These are phyloP conservation scores for Macroventuria anomochaeta DNA, from an alignment of 2,329 filamentous ascomycete genomes.

Conservation along the genomic window DNA sequence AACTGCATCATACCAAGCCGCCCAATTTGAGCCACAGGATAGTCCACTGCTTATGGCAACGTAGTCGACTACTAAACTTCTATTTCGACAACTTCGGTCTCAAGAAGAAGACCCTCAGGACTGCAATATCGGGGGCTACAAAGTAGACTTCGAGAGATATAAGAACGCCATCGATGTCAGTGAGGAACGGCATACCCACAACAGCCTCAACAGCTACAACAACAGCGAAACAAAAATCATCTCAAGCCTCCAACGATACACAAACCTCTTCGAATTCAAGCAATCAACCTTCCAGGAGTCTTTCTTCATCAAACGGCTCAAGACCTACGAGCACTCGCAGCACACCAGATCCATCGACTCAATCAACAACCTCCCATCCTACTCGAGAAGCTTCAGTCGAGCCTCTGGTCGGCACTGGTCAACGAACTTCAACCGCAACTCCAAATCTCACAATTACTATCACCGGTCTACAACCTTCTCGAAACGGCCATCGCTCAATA, in stretches of 20 bases:
- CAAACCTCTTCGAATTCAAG: neutral
- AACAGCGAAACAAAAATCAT: slow-evolving; percentile 17
- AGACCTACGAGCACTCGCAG: slow-evolving; percentile 15
- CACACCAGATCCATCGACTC: slow-evolving; percentile 18
- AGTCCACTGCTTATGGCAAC: slow-evolving; percentile 35
- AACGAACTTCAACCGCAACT: slow-evolving; percentile 22
- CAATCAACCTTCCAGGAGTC: slow-evolving; percentile 21
- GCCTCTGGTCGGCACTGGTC: neutral
- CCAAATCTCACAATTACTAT: slow-evolving; percentile 19
- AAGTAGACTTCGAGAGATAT: slow-evolving; percentile 26
- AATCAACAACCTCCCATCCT: slow-evolving; percentile 11
- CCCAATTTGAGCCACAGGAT: slow-evolving; percentile 31
- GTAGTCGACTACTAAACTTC: slow-evolving; percentile 27
- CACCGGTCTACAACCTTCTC: slow-evolving; percentile 17
- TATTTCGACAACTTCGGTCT: slow-evolving; percentile 33
- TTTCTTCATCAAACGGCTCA: slow-evolving; percentile 36
- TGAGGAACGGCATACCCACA: neutral
- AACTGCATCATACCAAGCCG: slow-evolving; percentile 25
- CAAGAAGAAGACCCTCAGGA: slow-evolving; percentile 16
- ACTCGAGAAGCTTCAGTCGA: slow-evolving; percentile 21
- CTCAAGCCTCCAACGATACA: slow-evolving; percentile 15
- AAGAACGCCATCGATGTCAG: slow-evolving; percentile 18
- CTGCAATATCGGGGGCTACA: slow-evolving; percentile 21
- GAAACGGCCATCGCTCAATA: slow-evolving; percentile 13
- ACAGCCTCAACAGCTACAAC: neutral